phyloP scores from a whole-genome alignment of 108 stramenopile genomes.

The Fistulifera pelliculosa region DNA sequence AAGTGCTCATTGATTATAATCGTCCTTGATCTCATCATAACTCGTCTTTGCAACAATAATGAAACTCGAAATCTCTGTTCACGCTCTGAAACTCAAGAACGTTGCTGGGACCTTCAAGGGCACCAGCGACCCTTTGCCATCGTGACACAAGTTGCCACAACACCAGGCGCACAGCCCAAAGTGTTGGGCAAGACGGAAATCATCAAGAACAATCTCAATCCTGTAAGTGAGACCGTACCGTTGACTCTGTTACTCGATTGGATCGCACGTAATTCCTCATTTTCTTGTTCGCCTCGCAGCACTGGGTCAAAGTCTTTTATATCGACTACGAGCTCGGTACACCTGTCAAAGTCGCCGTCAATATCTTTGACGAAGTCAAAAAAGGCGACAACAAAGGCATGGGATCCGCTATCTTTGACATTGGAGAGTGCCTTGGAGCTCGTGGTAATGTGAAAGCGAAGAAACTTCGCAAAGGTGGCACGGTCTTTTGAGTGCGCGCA shows the following conservation, averaged over 20 bases:
- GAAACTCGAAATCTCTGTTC: slow-evolving; percentile 42
- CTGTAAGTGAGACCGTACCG: slow-evolving; percentile 14
- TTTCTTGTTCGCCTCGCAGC: not conserved
- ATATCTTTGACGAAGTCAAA: slow-evolving; percentile 43
- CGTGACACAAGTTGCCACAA: slow-evolving; percentile 48
- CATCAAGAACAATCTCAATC: slow-evolving; percentile 57
- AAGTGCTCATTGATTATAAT: too few species aligned
- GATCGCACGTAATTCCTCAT: too few species aligned
- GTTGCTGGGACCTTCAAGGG: slow-evolving; percentile 70
- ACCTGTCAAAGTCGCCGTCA: slow-evolving; percentile 35
- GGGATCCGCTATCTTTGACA: slow-evolving; percentile 63
- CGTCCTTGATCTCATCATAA: too few species aligned
- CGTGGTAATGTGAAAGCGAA: slow-evolving; percentile 59
- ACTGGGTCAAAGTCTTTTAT: slow-evolving; percentile 51
- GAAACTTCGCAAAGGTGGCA: slow-evolving; percentile 42
- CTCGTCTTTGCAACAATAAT: too few species aligned
- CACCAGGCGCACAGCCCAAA: slow-evolving; percentile 28
- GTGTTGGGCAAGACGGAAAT: slow-evolving; percentile 73
- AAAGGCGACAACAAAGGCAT: slow-evolving; percentile 35
- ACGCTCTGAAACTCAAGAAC: slow-evolving; percentile 57
- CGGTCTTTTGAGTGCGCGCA: slow-evolving; percentile 15
- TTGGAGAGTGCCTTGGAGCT: slow-evolving; percentile 59
- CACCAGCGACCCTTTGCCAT: slow-evolving; percentile 71
- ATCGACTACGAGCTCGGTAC: slow-evolving; percentile 65
- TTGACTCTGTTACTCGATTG: too few species aligned